Percentiles rank a stretch among this genome's conserved stretches.
phyloP scores from a whole-genome alignment of 2,329 filamentous ascomycete species.

The Cladophialophora chaetospira region DNA sequence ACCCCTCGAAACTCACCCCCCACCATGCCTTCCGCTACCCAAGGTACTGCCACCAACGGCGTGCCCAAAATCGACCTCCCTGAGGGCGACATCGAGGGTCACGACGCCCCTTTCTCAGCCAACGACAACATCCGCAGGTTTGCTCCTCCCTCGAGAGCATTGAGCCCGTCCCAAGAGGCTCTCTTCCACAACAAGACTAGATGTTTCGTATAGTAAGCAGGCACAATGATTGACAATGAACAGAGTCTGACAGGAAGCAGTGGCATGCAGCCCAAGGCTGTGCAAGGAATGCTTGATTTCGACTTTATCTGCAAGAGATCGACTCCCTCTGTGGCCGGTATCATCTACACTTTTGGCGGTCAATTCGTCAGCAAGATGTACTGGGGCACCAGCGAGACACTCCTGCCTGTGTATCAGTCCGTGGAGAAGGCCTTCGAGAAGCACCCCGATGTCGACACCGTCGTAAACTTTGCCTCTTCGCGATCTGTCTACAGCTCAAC shows the following conservation, averaged over 20 bases:
- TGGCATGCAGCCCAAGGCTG: conserved; percentile 92
- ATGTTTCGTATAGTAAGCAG: conserved; percentile 95
- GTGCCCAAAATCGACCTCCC: conserved; percentile 55
- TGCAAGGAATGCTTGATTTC: conserved; percentile 95
- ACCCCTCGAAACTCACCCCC: conserved; percentile 28
- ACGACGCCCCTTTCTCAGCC: conserved; percentile 59
- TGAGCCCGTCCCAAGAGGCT: conserved; percentile 86
- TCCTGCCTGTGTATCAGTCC: conserved; percentile 96
- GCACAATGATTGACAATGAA: conserved; percentile 44
- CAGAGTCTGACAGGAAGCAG: conserved; percentile 44
- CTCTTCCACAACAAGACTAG: conserved; percentile 99
- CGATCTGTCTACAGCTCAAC: conserved; percentile 98
- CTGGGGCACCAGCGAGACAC: conserved; percentile 99
- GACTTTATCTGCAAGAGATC: conserved; percentile 99
- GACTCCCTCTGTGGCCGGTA: conserved; percentile 94
- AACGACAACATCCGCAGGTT: conserved; percentile 99
- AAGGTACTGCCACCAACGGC: conserved; percentile 51
- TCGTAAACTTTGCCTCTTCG: conserved; percentile 99
- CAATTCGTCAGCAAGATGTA: conserved; percentile 99
- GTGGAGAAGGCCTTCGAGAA: conserved; percentile 90
- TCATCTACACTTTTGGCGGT: conserved; percentile 99
- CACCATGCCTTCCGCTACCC: conserved; percentile 52
- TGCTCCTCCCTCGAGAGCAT: conserved; percentile 83
- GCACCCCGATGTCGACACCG: conserved; percentile 94
- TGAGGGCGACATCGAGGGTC: conserved; percentile 39